Percentiles rank a stretch among this genome's conserved stretches.
These are phyloP conservation scores for Akanthomyces muscarius DNA, from an alignment of 2,329 filamentous ascomycete species.

Conservation along the genomic window DNA sequence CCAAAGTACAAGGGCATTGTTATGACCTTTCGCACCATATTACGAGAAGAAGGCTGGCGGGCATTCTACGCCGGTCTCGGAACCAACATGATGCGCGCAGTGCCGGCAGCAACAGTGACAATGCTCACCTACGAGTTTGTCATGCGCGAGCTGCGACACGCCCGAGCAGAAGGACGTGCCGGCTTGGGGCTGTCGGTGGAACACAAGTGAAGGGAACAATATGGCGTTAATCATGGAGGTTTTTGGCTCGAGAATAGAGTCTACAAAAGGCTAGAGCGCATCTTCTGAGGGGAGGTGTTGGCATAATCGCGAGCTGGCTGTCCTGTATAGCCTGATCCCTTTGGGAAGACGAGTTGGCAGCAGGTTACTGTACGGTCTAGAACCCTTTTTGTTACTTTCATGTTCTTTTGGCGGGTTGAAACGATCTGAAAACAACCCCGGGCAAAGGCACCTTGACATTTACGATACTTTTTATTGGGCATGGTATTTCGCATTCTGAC, in stretches of 20 bases:
- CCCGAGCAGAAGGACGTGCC: constrained; percentile 36
- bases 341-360: not conserved
- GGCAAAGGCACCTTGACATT: constrained; percentile 5
- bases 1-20: constrained; percentile 73
- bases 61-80: constrained; percentile 97
- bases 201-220: not conserved
- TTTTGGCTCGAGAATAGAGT: not conserved
- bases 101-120: constrained; percentile 93
- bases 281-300: not conserved
- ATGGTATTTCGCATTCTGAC: not conserved
- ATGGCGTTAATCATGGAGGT: not conserved
- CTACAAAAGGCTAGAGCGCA: not conserved
- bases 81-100: constrained; percentile 93
- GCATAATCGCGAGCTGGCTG: not conserved
- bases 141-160: constrained; percentile 50
- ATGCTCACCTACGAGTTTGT: constrained; percentile 93
- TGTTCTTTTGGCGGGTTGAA: not conserved
- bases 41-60: constrained; percentile 88
- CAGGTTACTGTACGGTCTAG: constrained; percentile 1
- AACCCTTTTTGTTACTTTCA: not conserved
- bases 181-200: constrained; percentile 24
- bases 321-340: not conserved
- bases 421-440: not conserved
- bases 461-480: not conserved
- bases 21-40: constrained; percentile 77